phyloP scores from a whole-genome alignment of 139 green algal species.

The Coelastrella sp. region DNA sequence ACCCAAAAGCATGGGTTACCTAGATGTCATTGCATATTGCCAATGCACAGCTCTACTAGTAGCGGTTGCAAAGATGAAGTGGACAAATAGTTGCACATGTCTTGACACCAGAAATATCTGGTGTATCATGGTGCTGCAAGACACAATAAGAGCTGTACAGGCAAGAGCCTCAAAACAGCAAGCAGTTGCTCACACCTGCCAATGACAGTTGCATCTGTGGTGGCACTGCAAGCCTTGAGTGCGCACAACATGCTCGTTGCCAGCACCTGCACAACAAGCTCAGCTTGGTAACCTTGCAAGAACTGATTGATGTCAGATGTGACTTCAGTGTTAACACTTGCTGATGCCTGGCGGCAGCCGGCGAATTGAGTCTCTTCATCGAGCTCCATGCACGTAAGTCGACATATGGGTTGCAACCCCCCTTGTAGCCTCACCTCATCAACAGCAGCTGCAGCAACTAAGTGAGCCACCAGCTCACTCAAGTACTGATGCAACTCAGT shows the following conservation, averaged over 20 bases:
- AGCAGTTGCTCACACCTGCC: not conserved
- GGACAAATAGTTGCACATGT: no score
- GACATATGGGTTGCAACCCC: not conserved
- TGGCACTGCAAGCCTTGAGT: not conserved
- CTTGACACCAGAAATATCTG: no score
- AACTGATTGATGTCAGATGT: not conserved
- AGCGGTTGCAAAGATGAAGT: no score
- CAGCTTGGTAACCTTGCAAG: not conserved
- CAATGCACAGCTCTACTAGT: no score
- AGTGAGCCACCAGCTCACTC: not conserved
- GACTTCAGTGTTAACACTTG: not conserved
- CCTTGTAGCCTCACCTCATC: not conserved
- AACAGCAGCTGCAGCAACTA: not conserved
- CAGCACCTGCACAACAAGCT: conserved; percentile 15
- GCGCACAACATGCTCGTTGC: conserved; percentile 5
- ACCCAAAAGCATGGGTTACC: no score
- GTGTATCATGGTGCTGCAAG: no score
- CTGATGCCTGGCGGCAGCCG: no score
- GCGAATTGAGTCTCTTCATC: no score
- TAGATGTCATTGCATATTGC: no score
- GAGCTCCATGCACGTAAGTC: no score
- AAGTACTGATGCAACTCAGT: not conserved
- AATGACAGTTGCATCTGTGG: not conserved
- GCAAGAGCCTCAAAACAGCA: not conserved
- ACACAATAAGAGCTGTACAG: no score